Conservation (phyloP, 345 rosid genomes). For the Eucalyptus sp. region DNA sequence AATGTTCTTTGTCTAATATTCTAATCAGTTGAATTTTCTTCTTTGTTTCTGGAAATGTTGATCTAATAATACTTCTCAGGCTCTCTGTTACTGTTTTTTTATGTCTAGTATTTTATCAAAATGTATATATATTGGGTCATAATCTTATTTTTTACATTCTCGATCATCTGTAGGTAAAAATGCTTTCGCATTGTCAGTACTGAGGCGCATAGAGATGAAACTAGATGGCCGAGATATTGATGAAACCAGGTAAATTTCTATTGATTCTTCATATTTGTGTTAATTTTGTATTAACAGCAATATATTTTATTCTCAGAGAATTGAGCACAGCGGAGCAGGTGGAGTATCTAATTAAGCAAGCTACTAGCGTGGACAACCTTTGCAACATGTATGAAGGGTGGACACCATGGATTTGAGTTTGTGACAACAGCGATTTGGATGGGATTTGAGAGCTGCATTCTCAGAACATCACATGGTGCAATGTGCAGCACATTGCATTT, state of each 20-base stretch:
- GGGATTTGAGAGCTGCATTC: background rate
- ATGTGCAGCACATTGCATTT: background rate
- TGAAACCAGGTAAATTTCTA: slow-evolving; percentile 37
- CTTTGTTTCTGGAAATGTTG: background rate
- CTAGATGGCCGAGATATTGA: slow-evolving; percentile 68
- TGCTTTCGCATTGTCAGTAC: slow-evolving; percentile 73
- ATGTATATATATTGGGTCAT: background rate
- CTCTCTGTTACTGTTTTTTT: background rate
- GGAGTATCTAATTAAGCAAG: slow-evolving; percentile 78
- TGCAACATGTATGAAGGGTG: slow-evolving; percentile 99
- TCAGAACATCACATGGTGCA: background rate
- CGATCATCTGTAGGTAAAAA: slow-evolving; percentile 45
- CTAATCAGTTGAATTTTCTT: background rate
- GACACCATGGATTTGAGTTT: slow-evolving; percentile 90
- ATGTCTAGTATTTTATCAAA: background rate
- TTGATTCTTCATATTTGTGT: background rate
- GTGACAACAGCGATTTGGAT: background rate
- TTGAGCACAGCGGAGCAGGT: slow-evolving; percentile 70
- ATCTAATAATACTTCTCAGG: background rate
- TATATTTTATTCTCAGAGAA: slow-evolving; percentile 29
- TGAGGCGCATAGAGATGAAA: slow-evolving; percentile 70
- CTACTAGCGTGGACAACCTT: slow-evolving; percentile 71
- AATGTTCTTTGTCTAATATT: background rate
- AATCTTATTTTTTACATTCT: background rate
- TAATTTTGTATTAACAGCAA: background rate